Percentiles rank a stretch among this genome's conserved stretches.
Evolutionary conservation across 31 red algal genomes (phyloP).

Genomic region (Pterothamnion heteromorphum): DNA sequence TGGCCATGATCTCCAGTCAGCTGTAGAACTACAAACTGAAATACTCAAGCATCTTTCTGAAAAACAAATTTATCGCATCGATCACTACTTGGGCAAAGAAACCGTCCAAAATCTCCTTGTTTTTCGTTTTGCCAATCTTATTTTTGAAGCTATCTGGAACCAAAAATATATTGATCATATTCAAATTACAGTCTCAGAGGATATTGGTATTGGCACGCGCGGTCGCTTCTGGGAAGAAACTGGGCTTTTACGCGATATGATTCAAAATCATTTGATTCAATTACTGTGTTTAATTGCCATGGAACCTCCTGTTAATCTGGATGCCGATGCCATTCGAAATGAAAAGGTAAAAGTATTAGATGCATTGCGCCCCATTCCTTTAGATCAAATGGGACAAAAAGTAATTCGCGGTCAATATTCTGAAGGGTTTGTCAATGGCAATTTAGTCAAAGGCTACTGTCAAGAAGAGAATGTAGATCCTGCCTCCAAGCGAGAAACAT

Average conservation of each 20-base stretch:
- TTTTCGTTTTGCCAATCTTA: conserved; percentile 87
- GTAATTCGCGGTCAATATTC: conserved; percentile 35
- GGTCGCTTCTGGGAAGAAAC: conserved; percentile 90
- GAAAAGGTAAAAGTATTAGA: conserved; percentile 95
- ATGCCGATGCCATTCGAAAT: conserved; percentile 86
- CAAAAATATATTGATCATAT: conserved; percentile 73
- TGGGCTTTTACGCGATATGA: conserved; percentile 92
- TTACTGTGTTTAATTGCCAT: conserved; percentile 84
- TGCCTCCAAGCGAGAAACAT: conserved; percentile 66
- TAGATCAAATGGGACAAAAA: conserved; percentile 64
- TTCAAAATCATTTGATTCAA: conserved; percentile 98
- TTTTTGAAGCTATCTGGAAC: conserved; percentile 97
- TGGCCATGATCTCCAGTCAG: conserved; percentile 71
- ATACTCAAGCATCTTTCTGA: conserved; percentile 60
- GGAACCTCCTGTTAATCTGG: conserved; percentile 80
- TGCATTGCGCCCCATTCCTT: conserved; percentile 51
- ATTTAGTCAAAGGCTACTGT: conserved; percentile 61
- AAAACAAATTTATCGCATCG: conserved; percentile 88
- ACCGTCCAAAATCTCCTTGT: conserved; percentile 92
- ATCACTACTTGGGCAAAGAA: conserved; percentile 95
- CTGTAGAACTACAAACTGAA: conserved; percentile 44
- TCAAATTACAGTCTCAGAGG: conserved; percentile 87
- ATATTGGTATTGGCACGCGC: conserved; percentile 83
- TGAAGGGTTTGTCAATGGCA: conserved; percentile 19
- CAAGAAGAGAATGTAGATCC: conserved; percentile 69